phyloP scores from a whole-genome alignment of 2,329 filamentous ascomycete genomes.

The Pseudogymnoascus sp. region DNA sequence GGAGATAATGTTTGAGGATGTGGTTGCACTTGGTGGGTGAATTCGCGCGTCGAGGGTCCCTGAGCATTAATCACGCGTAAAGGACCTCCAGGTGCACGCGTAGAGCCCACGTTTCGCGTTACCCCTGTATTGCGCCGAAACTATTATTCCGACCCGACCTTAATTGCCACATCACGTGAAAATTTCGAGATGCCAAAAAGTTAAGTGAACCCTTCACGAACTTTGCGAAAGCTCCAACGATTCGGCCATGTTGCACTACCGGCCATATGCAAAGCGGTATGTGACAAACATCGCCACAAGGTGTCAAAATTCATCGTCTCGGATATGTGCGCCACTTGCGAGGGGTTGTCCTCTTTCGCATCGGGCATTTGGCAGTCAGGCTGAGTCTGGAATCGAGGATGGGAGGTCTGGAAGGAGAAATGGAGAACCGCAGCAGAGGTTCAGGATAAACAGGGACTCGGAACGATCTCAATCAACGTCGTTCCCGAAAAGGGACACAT shows the following conservation, averaged over 20 bases:
- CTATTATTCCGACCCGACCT: not conserved
- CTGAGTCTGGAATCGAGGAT: not conserved
- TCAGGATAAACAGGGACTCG: not conserved
- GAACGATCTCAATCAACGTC: not conserved
- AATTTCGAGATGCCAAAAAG: conserved; percentile 1
- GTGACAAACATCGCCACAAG: not conserved
- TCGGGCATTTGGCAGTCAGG: conserved; percentile 1
- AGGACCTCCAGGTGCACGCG: not conserved
- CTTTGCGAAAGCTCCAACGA: conserved; percentile 4
- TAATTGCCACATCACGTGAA: conserved; percentile 5
- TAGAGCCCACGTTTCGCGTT: conserved; percentile 2
- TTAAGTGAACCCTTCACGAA: not conserved
- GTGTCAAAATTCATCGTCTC: not conserved
- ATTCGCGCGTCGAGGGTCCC: not conserved
- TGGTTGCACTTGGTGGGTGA: not conserved
- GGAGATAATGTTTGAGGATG: not conserved
- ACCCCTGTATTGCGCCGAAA: not conserved
- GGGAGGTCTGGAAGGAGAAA: not conserved
- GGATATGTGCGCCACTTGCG: not conserved
- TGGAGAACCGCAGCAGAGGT: not conserved
- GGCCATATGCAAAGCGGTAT: not conserved
- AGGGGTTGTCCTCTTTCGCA: not conserved
- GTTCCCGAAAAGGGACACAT: not conserved
- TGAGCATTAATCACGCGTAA: conserved; percentile 1
- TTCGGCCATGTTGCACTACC: conserved; percentile 5